Percentiles rank a stretch among this genome's conserved stretches.
Conservation (phyloP, 176 grass and related monocot species). For the Triticum dicoccoides region DNA sequence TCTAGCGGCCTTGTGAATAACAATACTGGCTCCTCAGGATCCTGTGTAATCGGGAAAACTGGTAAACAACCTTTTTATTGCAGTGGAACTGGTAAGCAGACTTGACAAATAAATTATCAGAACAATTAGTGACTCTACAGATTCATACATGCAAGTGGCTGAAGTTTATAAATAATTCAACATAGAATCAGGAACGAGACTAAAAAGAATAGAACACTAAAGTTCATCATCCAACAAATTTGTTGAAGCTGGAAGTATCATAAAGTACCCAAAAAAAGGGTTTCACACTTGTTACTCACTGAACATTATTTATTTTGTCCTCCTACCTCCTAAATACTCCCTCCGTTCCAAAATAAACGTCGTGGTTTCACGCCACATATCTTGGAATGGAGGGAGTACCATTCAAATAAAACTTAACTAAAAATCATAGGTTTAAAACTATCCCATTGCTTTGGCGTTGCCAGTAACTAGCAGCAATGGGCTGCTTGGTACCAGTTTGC, state of each 20-base stretch:
- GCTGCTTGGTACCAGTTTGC: not conserved
- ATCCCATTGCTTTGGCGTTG: not conserved
- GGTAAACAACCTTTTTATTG: slow-evolving; percentile 9
- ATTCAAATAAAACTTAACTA: not conserved
- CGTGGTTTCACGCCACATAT: too few species aligned
- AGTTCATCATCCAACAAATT: slow-evolving; percentile 3
- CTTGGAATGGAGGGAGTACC: not conserved
- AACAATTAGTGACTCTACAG: not conserved
- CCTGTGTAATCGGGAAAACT: slow-evolving; percentile 53
- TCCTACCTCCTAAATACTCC: slow-evolving; percentile 2
- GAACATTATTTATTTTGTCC: not conserved
- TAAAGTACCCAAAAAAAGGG: not conserved
- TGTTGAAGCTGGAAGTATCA: slow-evolving; percentile 1
- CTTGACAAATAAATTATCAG: slow-evolving; percentile 12
- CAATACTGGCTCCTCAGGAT: slow-evolving; percentile 78
- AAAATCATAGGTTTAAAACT: not conserved
- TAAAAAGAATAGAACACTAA: slow-evolving; percentile 16
- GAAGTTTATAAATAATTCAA: not conserved
- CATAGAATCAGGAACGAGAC: not conserved
- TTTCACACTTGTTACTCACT: not conserved
- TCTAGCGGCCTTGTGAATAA: slow-evolving; percentile 80
- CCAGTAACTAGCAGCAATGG: not conserved
- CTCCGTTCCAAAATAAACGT: too few species aligned
- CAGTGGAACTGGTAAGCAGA: not conserved
- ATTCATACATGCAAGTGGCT: not conserved